Evolutionary conservation across 1,284 basidiomycete species (phyloP).

Genomic region (Microbotryum intermedium): DNA sequence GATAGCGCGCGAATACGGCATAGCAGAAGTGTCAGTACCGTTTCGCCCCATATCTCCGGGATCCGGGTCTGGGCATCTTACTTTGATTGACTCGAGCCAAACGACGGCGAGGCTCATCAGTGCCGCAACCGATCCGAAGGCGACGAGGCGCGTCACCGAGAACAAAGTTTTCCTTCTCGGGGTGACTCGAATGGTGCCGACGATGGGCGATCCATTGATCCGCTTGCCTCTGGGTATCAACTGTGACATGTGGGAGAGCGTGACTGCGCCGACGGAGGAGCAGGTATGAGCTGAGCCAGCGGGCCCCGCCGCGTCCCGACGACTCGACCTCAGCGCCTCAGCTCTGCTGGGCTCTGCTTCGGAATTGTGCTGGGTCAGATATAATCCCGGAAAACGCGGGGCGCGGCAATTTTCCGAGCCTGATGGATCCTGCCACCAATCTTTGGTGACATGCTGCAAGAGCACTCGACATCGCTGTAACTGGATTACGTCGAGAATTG

Average conservation of each 20-base stretch:
- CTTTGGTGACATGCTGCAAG: too few relatives aligned
- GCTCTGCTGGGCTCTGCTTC: too few relatives aligned
- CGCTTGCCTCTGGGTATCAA: background rate
- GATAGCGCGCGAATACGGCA: background rate
- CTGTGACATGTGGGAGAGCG: background rate
- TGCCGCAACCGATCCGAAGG: constrained; percentile 12
- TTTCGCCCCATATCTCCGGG: background rate
- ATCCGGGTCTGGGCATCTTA: constrained; percentile 1
- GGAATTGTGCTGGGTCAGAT: too few relatives aligned
- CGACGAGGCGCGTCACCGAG: constrained; percentile 12
- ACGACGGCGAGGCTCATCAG: constrained; percentile 11
- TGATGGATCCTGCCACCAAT: too few relatives aligned
- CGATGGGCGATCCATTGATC: background rate
- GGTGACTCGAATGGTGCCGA: background rate
- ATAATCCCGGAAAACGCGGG: too few relatives aligned
- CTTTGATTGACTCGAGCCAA: constrained; percentile 27
- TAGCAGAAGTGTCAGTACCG: background rate
- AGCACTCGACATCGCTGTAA: too few relatives aligned
- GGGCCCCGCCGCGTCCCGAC: too few relatives aligned
- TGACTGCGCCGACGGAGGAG: background rate
- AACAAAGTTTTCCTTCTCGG: background rate
- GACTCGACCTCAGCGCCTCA: too few relatives aligned
- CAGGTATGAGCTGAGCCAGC: background rate
- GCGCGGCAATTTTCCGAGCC: too few relatives aligned
- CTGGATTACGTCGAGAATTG: too few relatives aligned